phyloP scores from a whole-genome alignment of 1,284 basidiomycete species.

The Leccinum pachyderme region DNA sequence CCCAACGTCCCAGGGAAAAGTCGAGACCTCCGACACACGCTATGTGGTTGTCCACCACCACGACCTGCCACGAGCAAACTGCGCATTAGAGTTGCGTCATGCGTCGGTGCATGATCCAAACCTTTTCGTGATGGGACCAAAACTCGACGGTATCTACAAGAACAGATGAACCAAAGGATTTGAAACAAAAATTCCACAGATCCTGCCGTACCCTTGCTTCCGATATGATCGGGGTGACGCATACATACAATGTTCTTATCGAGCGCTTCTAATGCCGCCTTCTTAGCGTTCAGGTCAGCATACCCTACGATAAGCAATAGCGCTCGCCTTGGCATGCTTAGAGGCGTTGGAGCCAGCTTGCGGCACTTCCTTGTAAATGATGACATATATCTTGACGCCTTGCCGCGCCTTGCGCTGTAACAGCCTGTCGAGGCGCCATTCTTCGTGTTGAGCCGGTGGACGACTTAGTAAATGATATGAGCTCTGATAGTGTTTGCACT shows the following conservation, averaged over 20 bases:
- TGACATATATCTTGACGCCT: constrained; percentile 86
- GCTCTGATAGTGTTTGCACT: neutral
- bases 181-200: neutral
- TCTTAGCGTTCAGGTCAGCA: neutral
- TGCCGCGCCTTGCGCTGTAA: constrained; percentile 85
- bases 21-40: constrained; percentile 87
- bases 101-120: constrained; percentile 4
- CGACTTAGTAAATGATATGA: constrained; percentile 45
- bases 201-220: constrained; percentile 57
- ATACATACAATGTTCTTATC: constrained; percentile 86
- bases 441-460: constrained; percentile 77
- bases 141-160: constrained; percentile 66
- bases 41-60: constrained; percentile 83
- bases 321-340: constrained; percentile 74
- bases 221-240: constrained; percentile 88
- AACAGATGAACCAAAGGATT: neutral
- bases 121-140: constrained; percentile 84
- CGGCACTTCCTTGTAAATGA: constrained; percentile 90
- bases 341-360: constrained; percentile 89
- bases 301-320: neutral
- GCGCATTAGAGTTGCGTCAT: constrained; percentile 2
- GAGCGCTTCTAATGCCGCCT: constrained; percentile 77
- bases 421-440: constrained; percentile 85
- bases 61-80: constrained; percentile 43
- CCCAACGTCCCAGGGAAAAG: constrained; percentile 94